Base-by-base conservation (phyloP, 208 protist species). In the Phytomonas serpens region DNA sequence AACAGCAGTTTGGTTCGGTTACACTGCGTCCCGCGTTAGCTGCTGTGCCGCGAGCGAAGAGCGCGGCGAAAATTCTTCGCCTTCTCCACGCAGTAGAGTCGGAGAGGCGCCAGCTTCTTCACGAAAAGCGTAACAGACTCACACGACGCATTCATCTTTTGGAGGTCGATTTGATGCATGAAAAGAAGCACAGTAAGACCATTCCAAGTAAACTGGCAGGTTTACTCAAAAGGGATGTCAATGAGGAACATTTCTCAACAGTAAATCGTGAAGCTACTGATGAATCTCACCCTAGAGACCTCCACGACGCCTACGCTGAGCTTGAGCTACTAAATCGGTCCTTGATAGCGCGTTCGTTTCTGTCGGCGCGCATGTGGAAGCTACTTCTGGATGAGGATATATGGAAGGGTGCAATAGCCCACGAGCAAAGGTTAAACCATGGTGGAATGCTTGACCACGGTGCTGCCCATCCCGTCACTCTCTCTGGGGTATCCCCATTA, bases 331-430 rank as follows among this genome's bases (percentile, higher is more conserved):
- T 88, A 66, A 63, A 68, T n/a, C 30, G 51, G 31, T 93, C 88
- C 14, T 80, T 93, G 23, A 73, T 93, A 11, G 77, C 83, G 29
- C 77, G 88, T 1, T 73, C 89, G 9, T 87, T 84, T 27, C 38
- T 95, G 9, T 92, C 87, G 0, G 87, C 86, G 0, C 72, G 80
- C 13, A 64, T 95, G 19, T 95, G 90, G 90, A 72, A 79, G 14
- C 38, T 77, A 34, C 64, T 95, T 0, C 68, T 95, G 68, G 67
- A 72, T 2, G 75, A 86, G 33, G 69, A 83, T n/a, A 62, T 90
- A 64, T 95, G 90, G 88, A 30, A 66, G 1, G 67, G 78, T 9
- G 77, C 82, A 3, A 74, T 89, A 7, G 57, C 47, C 11, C 67
- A 77, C 65, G 72, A 82, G 63, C 65, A 57, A 27, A 57, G 47